Conservation (phyloP, 371 early-diverging fungal genomes). For the Mortierella sp. region DNA sequence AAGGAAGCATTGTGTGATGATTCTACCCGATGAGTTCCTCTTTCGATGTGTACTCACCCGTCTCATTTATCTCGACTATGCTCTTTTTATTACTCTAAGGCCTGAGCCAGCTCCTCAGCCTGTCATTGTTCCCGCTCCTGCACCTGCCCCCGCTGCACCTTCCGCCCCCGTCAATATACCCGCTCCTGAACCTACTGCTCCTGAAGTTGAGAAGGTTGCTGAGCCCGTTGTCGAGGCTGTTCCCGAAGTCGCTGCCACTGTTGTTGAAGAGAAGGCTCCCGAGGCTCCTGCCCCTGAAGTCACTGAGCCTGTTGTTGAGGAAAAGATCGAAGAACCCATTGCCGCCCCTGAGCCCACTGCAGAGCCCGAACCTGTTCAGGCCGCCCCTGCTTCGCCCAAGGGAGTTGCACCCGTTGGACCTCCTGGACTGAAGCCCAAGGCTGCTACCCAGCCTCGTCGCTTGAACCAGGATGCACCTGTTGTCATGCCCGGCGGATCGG, state of each 20-base stretch:
- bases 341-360: constrained; percentile 19
- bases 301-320: constrained; percentile 14
- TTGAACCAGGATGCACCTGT: constrained; percentile 90
- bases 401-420: constrained; percentile 51
- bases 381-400: constrained; percentile 17
- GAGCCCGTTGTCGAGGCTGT: constrained; percentile 36
- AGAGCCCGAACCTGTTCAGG: constrained; percentile 12
- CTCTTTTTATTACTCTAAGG: constrained; percentile 29
- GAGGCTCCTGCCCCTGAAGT: constrained; percentile 20
- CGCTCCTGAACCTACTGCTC: constrained; percentile 18
- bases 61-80: too few relatives aligned
- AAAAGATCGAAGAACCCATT: constrained; percentile 31
- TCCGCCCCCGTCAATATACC: constrained; percentile 39
- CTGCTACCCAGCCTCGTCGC: constrained; percentile 57
- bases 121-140: constrained; percentile 29
- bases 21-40: too few relatives aligned
- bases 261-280: constrained; percentile 25
- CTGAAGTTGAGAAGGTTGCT: constrained; percentile 17
- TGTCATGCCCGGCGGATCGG: constrained; percentile 80
- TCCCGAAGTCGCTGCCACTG: constrained; percentile 33
- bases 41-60: too few relatives aligned
- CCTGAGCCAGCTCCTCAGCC: constrained; percentile 61
- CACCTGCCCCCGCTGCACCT: constrained; percentile 29
- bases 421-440: constrained; percentile 63
- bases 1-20: too few relatives aligned